Evolutionary conservation across 1,139 yeast species (phyloP), one percentile per base, ranked within the genome.

Genomic region (Diutina pseudorugosa): DNA sequence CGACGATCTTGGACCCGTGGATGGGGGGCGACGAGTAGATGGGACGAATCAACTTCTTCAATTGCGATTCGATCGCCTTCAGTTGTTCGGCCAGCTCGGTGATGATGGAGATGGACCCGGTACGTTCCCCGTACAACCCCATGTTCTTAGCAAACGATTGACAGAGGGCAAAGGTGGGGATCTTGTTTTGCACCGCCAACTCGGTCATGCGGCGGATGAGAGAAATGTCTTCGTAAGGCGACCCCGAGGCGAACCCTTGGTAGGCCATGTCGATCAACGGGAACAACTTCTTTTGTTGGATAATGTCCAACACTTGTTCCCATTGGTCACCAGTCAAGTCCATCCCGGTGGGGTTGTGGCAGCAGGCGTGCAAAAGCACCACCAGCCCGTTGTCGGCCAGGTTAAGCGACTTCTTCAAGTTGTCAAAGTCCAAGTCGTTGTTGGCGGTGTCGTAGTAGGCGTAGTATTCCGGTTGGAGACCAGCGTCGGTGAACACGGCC

Each of bases 121-220:
- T 90, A 68, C 98, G 83, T 73, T 93, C 96, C 60, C 97, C 96
- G 68, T 93, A 90, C 56, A 91, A 79, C 40, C 98, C 98, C 93
- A 93, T 87, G 74, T 91, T 91, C 72, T 91, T 91, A 59, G 98
- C 95, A 70, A 91, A 91, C 2, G 96, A 89, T 71, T 89, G 96
- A 66, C 95, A 86, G 56, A 88, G 73, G 52, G 86, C 76, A 58
- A 83, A 69, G 52, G 85, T 77, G 57, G 80, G 65, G 55, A 78
- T 64, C 59, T 71, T 68, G 54, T 77, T 77, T 53, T 67, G 67
- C 43, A 66, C 75, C 18, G 76, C 79, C 62, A 74, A 71, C 57
- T 71, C 70, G 64, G 75, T 75, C 64, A 78, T 68, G 64, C 73
- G 75, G 63, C 79, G 71, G 59, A 79, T 67, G 57, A 76, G 68